These are phyloP conservation scores for Arbutus unedo DNA, from an alignment of 148 eudicot species.

Conservation along the genomic window DNA sequence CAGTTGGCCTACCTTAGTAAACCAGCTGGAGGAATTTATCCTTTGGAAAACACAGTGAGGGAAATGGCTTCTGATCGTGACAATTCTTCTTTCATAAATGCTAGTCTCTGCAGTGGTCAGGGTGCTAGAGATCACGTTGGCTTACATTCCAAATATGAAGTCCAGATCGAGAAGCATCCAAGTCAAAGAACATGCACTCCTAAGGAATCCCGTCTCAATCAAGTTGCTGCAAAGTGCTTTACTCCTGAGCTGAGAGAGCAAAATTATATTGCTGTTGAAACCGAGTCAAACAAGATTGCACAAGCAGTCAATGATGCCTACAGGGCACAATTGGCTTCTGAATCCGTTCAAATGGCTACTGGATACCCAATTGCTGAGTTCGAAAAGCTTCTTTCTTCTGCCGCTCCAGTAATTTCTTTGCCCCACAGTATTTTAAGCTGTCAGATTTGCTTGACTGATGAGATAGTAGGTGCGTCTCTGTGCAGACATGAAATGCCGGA, in stretches of 20 bases:
- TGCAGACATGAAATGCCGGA: slow-evolving; percentile 33
- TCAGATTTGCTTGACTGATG: slow-evolving; percentile 19
- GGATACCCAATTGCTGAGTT: slow-evolving; percentile 50
- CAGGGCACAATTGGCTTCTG: slow-evolving; percentile 43
- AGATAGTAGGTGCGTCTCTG: slow-evolving; percentile 16
- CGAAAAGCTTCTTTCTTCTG: slow-evolving; percentile 41
- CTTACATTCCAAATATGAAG: slow-evolving; percentile 11
- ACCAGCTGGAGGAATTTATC: not conserved
- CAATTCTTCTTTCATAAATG: not conserved
- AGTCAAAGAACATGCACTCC: not conserved
- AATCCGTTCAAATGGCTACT: slow-evolving; percentile 32
- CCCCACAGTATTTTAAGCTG: slow-evolving; percentile 8
- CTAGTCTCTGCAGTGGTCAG: not conserved
- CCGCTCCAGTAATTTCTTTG: slow-evolving; percentile 36
- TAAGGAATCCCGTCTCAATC: not conserved
- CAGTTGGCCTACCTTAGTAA: not conserved
- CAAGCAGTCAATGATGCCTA: slow-evolving; percentile 27
- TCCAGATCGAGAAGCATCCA: not conserved
- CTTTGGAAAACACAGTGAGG: not conserved
- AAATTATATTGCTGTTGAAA: slow-evolving; percentile 1
- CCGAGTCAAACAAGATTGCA: slow-evolving; percentile 17
- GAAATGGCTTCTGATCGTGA: not conserved
- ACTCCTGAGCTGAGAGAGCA: not conserved
- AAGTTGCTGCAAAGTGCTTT: slow-evolving; percentile 7
- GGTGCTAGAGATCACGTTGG: slow-evolving; percentile 3